A percentile compares a stretch with the other conserved stretches of the same genome.
phyloP scores from a whole-genome alignment of 2,329 filamentous ascomycete species.

The Curvularia eragrostidis region DNA sequence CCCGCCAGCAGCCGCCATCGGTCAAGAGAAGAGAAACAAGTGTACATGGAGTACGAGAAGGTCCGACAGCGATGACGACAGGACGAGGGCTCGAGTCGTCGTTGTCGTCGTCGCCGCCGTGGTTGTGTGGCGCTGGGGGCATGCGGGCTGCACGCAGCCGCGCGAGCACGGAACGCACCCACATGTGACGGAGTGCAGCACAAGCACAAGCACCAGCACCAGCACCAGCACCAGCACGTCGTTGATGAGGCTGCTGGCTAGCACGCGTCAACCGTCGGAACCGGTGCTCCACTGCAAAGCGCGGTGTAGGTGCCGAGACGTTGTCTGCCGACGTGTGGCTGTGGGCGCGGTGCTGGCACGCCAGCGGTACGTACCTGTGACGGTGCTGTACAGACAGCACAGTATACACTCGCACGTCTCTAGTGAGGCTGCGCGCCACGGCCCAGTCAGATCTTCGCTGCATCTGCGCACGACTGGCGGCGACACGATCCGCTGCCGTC shows the following conservation, averaged over 20 bases:
- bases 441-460: constrained; percentile 36
- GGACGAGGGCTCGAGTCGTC: constrained; percentile 11
- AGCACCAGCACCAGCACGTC: constrained; percentile 18
- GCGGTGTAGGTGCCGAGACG: background rate
- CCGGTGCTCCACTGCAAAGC: constrained; percentile 18
- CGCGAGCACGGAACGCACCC: constrained; percentile 21
- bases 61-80: constrained; percentile 21
- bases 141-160: constrained; percentile 33
- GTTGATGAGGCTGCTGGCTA: constrained; percentile 32
- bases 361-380: background rate
- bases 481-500: constrained; percentile 36
- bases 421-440: constrained; percentile 24
- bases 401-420: too few species aligned
- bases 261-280: constrained; percentile 15
- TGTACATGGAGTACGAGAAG: constrained; percentile 6
- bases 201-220: background rate
- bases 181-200: constrained; percentile 16
- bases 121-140: constrained; percentile 4
- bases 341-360: constrained; percentile 11
- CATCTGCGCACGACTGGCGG: constrained; percentile 25
- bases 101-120: background rate
- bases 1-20: constrained; percentile 11
- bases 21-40: constrained; percentile 1
- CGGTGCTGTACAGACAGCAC: too few species aligned
- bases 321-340: background rate